phyloP scores from a whole-genome alignment of 306 rosid genomes.

The Cucurbita ficifolia region DNA sequence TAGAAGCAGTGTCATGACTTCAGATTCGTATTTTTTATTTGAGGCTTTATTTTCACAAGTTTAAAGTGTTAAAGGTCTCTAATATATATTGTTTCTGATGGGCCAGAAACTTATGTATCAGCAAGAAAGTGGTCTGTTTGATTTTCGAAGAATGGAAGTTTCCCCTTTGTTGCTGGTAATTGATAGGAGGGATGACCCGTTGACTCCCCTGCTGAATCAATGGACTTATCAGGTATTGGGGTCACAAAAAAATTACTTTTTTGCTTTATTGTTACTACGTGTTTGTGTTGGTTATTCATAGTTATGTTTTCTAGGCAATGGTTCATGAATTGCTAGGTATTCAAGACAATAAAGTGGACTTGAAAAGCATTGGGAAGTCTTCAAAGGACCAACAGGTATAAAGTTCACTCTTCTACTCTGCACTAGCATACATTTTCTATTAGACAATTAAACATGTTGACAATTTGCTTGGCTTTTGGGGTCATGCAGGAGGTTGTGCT shows the following conservation, averaged over 20 bases:
- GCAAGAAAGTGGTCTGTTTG: conserved; percentile 86
- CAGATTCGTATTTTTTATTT: neutral
- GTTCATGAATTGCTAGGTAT: conserved; percentile 92
- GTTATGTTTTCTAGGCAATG: conserved; percentile 58
- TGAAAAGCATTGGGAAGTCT: conserved; percentile 52
- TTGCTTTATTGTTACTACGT: neutral
- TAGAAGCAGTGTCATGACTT: neutral
- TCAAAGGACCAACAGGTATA: conserved; percentile 85
- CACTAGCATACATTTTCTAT: neutral
- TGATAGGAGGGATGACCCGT: conserved; percentile 97
- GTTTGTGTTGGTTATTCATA: neutral
- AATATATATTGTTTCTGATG: conserved; percentile 15
- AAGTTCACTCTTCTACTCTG: conserved; percentile 13
- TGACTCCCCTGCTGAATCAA: conserved; percentile 73
- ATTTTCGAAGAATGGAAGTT: conserved; percentile 76
- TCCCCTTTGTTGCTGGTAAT: conserved; percentile 82
- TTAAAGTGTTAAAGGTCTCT: neutral
- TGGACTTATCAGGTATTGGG: conserved; percentile 91
- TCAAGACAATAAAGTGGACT: conserved; percentile 86
- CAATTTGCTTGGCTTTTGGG: conserved; percentile 9
- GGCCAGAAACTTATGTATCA: conserved; percentile 92
- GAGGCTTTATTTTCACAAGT: neutral
- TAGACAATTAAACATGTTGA: conserved; percentile 1
- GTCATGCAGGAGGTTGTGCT: conserved; percentile 72
- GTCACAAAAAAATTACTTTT: neutral